phyloP scores from a whole-genome alignment of 495 filamentous ascomycete genomes.

The Podospora didyma region DNA sequence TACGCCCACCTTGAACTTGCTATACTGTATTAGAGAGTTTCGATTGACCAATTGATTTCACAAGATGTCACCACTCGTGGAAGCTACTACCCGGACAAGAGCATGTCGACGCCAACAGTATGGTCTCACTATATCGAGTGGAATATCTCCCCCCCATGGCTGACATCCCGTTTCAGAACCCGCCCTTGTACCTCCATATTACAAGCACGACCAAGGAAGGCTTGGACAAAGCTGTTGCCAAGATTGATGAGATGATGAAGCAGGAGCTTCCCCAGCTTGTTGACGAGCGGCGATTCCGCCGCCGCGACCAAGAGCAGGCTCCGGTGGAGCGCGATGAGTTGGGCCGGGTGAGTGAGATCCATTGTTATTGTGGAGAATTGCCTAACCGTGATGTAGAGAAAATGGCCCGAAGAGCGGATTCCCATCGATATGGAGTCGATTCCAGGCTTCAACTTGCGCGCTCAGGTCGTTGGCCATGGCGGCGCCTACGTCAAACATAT shows the following conservation, averaged over 20 bases:
- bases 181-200: conserved; percentile 89
- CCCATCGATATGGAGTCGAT: conserved; percentile 85
- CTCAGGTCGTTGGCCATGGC: conserved; percentile 90
- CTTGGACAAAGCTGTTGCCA: conserved; percentile 76
- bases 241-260: conserved; percentile 93
- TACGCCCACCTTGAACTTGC: conserved; percentile 63
- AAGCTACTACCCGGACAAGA: conserved; percentile 94
- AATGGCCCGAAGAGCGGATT: conserved; percentile 97
- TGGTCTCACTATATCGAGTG: not conserved
- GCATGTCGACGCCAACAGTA: conserved; percentile 90
- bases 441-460: conserved; percentile 92
- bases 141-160: not conserved
- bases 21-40: conserved; percentile 47
- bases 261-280: conserved; percentile 94
- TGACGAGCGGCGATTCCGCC: conserved; percentile 89
- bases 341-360: conserved; percentile 65
- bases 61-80: conserved; percentile 99
- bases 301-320: conserved; percentile 81
- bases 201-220: conserved; percentile 91
- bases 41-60: conserved; percentile 52
- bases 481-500: conserved; percentile 97
- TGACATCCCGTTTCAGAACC: conserved; percentile 59
- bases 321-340: conserved; percentile 90
- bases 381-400: conserved; percentile 59
- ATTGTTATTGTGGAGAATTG: conserved; percentile 8